These are phyloP conservation scores for Xylariaceae sp. DNA, from an alignment of 2,329 filamentous ascomycete genomes.

Conservation along the genomic window DNA sequence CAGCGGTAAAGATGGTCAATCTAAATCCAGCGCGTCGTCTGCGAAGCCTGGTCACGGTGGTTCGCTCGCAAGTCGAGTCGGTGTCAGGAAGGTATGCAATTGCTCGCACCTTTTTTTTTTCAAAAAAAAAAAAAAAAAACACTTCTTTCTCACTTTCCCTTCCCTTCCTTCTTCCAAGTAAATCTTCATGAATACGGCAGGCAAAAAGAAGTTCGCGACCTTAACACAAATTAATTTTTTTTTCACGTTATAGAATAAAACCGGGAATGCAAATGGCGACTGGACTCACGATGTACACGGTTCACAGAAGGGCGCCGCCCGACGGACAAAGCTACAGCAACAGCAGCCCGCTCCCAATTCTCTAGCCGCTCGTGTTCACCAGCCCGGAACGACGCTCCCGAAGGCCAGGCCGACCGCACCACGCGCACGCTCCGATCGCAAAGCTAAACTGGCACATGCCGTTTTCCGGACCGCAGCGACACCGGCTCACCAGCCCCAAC, in stretches of 20 bases:
- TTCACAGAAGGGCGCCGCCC: slow-evolving; percentile 33
- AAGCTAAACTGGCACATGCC: slow-evolving; percentile 41
- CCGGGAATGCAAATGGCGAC: slow-evolving; percentile 57
- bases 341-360: slow-evolving; percentile 33
- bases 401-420: slow-evolving; percentile 18
- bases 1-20: slow-evolving; percentile 41
- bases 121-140: no score
- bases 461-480: slow-evolving; percentile 38
- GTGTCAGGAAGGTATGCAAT: slow-evolving; percentile 60
- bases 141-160: no score
- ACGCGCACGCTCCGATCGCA: slow-evolving; percentile 27
- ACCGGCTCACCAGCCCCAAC: slow-evolving; percentile 15
- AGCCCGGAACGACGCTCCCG: slow-evolving; percentile 33
- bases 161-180: not conserved
- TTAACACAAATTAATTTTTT: no score
- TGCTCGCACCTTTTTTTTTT: no score
- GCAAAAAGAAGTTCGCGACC: no score
- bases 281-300: slow-evolving; percentile 68
- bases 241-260: not conserved
- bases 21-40: slow-evolving; percentile 54
- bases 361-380: slow-evolving; percentile 44
- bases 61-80: slow-evolving; percentile 65
- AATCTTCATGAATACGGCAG: not conserved
- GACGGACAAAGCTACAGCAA: slow-evolving; percentile 36
- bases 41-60: slow-evolving; percentile 43